phyloP scores from a whole-genome alignment of 495 filamentous ascomycete genomes.

The Niebla homalea region DNA sequence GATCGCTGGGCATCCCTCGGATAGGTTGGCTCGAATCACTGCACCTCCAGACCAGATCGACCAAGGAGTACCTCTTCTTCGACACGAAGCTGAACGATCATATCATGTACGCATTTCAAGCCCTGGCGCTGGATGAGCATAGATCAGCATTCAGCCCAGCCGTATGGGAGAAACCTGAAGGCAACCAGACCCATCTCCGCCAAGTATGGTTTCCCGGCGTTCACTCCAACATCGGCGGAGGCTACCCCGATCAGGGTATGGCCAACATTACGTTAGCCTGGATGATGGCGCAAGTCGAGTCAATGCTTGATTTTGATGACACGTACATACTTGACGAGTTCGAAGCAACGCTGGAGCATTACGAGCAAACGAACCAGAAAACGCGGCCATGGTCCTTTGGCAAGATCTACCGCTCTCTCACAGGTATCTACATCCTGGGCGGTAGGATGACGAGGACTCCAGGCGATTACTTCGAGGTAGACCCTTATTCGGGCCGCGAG shows the following conservation, averaged over 20 bases:
- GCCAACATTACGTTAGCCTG: constrained; percentile 33
- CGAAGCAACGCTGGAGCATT: constrained; percentile 11
- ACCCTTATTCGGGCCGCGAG: constrained; percentile 9
- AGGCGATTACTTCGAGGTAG: constrained; percentile 11
- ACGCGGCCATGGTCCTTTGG: constrained; percentile 18
- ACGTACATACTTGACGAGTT: constrained; percentile 16
- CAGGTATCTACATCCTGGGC: constrained; percentile 12
- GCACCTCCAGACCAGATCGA: constrained; percentile 11
- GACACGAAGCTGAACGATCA: constrained; percentile 24
- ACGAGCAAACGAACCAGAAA: constrained; percentile 13
- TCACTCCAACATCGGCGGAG: constrained; percentile 36
- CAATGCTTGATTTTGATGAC: constrained; percentile 20
- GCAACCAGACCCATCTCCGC: constrained; percentile 20
- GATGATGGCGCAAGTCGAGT: constrained; percentile 32
- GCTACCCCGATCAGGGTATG: constrained; percentile 24
- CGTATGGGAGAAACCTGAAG: constrained; percentile 34
- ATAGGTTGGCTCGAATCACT: constrained; percentile 15
- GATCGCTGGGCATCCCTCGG: constrained; percentile 20
- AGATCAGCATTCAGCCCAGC: constrained; percentile 25
- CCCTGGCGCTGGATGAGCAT: constrained; percentile 44
- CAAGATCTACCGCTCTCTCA: constrained; percentile 17
- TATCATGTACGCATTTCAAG: constrained; percentile 47
- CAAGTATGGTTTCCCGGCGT: constrained; percentile 47
- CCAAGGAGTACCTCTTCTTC: constrained; percentile 18
- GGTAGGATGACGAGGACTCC: constrained; percentile 14